Percentiles rank a stretch among this genome's conserved stretches.
These are phyloP conservation scores for Pseudocercospora fijiensis DNA, from an alignment of 2,329 filamentous ascomycete genomes.

Conservation along the genomic window DNA sequence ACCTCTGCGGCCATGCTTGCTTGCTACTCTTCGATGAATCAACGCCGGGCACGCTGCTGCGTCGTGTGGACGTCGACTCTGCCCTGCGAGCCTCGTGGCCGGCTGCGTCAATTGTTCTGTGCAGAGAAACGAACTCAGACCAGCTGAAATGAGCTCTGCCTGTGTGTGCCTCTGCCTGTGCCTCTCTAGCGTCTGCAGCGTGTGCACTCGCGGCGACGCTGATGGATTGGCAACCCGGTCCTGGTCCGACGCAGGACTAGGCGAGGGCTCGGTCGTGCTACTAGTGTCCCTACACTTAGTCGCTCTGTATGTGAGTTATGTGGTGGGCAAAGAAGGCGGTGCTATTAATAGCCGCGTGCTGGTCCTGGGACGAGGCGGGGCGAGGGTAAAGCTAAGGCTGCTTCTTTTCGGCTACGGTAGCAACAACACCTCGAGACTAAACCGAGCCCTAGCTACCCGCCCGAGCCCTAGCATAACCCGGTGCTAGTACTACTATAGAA, in stretches of 20 bases:
- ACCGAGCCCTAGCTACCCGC: no score
- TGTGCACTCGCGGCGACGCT: background rate
- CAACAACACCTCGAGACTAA: no score
- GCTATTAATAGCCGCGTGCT: background rate
- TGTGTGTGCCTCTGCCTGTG: background rate
- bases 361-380: background rate
- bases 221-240: background rate
- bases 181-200: no score
- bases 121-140: conserved; percentile 5
- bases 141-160: conserved; percentile 14
- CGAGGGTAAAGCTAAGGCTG: background rate
- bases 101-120: background rate
- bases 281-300: no score
- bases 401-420: background rate
- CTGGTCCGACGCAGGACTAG: background rate
- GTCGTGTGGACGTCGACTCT: background rate
- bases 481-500: no score
- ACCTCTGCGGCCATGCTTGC: conserved; percentile 7
- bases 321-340: background rate
- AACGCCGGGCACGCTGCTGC: background rate
- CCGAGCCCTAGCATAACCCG: no score
- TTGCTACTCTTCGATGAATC: background rate
- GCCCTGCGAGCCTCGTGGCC: background rate
- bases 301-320: no score
- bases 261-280: no score